phyloP scores from a whole-genome alignment of 148 eudicot genomes.

The Pouteria glomerata region DNA sequence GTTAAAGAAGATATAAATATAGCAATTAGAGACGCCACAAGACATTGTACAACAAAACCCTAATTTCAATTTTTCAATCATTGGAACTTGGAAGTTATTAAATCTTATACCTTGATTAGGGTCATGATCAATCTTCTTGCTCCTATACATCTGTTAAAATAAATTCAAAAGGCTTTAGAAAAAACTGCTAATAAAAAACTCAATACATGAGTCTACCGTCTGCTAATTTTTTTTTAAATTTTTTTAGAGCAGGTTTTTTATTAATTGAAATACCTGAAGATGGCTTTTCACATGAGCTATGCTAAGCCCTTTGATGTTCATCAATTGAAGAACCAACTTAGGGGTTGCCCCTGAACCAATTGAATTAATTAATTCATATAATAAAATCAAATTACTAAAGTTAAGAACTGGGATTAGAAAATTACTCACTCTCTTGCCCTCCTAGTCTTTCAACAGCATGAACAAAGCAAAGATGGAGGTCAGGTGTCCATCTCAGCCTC shows the following conservation, averaged over 20 bases:
- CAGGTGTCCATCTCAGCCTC: constrained; percentile 89
- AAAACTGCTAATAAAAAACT: too few relatives aligned
- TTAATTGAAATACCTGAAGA: constrained; percentile 60
- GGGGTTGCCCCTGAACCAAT: constrained; percentile 79
- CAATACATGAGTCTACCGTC: background rate
- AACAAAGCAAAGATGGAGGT: constrained; percentile 80
- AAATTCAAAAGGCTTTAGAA: background rate
- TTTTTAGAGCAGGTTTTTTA: background rate
- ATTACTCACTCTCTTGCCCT: constrained; percentile 78
- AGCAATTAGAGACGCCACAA: background rate
- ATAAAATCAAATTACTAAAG: background rate
- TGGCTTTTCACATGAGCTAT: constrained; percentile 97
- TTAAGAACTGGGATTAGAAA: background rate
- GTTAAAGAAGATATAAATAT: background rate
- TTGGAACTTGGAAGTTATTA: background rate
- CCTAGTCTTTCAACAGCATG: constrained; percentile 88
- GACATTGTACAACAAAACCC: constrained; percentile 12
- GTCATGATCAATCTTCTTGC: constrained; percentile 85
- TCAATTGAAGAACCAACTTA: constrained; percentile 80
- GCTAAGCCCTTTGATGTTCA: constrained; percentile 91
- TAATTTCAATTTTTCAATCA: constrained; percentile 2
- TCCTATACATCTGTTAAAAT: constrained; percentile 65
- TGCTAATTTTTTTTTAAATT: background rate
- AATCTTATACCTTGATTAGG: constrained; percentile 62
- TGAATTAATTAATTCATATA: background rate